Evolutionary conservation across 805 yeast genomes (phyloP).

Genomic region (Debaryomyces maramus): DNA sequence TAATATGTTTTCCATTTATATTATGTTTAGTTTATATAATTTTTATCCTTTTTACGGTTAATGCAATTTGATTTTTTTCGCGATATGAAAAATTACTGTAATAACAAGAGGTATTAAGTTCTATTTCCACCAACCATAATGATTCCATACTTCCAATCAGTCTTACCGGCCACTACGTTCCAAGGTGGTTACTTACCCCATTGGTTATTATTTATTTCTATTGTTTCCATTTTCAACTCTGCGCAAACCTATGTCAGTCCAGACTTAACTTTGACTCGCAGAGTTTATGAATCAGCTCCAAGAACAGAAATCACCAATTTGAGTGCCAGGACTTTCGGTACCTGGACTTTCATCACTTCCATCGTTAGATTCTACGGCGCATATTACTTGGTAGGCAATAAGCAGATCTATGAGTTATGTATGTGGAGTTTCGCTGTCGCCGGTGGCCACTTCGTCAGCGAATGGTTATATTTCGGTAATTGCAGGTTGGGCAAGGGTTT

Average conservation of each 20-base stretch:
- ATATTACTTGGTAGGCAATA: slow-evolving; percentile 59
- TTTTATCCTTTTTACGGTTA: background rate
- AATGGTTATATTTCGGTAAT: slow-evolving; percentile 78
- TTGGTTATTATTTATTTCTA: slow-evolving; percentile 57
- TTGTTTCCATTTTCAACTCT: slow-evolving; percentile 91
- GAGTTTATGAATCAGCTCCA: slow-evolving; percentile 68
- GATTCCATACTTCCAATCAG: slow-evolving; percentile 15
- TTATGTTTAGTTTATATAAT: slow-evolving; percentile 1
- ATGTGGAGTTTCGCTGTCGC: slow-evolving; percentile 83
- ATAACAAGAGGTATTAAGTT: background rate
- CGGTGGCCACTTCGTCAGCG: slow-evolving; percentile 75
- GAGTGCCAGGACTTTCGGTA: slow-evolving; percentile 96
- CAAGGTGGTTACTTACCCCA: slow-evolving; percentile 35
- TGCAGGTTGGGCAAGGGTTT: slow-evolving; percentile 86
- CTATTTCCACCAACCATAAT: slow-evolving; percentile 2
- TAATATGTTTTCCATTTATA: background rate
- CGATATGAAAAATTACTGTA: background rate
- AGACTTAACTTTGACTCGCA: slow-evolving; percentile 70
- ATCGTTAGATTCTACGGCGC: slow-evolving; percentile 88
- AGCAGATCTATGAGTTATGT: slow-evolving; percentile 74
- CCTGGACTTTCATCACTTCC: slow-evolving; percentile 92
- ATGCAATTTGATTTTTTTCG: background rate
- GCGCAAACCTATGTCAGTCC: slow-evolving; percentile 73
- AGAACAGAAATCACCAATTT: slow-evolving; percentile 49
- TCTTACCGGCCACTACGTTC: slow-evolving; percentile 17